A percentile compares a stretch with the other conserved stretches of the same genome.
Conservation (phyloP, 306 rosid genomes). For the Cicer pinnatifidum region DNA sequence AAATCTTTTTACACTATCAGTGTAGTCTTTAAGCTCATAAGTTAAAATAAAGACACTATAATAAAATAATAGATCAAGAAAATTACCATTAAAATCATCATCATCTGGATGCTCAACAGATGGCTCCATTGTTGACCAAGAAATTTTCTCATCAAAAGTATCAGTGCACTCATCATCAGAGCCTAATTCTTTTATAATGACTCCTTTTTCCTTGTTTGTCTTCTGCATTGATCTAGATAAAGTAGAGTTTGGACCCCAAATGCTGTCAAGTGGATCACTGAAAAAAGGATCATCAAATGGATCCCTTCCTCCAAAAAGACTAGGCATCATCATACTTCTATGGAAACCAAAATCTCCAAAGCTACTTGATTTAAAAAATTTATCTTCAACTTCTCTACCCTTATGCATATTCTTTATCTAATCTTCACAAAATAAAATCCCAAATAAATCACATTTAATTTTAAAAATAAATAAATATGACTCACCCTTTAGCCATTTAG, state of each 20-base stretch:
- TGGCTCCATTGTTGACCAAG: conserved; percentile 61
- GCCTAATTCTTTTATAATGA: conserved; percentile 65
- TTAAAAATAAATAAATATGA: background rate
- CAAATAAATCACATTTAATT: background rate
- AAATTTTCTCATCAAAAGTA: conserved; percentile 30
- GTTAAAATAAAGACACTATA: background rate
- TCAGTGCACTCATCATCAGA: conserved; percentile 61
- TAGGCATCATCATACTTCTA: conserved; percentile 53
- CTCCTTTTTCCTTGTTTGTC: conserved; percentile 51
- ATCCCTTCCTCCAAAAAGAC: conserved; percentile 66
- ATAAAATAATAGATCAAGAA: background rate
- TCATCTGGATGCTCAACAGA: conserved; percentile 82
- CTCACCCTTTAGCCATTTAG: background rate
- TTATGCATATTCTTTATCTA: conserved; percentile 56
- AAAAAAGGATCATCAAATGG: conserved; percentile 90
- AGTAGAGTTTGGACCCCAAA: conserved; percentile 43
- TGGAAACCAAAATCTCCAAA: conserved; percentile 50
- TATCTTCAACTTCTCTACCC: conserved; percentile 50
- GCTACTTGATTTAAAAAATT: conserved; percentile 45
- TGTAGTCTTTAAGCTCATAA: background rate
- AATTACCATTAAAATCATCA: conserved; percentile 63
- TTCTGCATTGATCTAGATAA: conserved; percentile 41
- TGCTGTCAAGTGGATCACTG: conserved; percentile 55
- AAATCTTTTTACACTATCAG: too few relatives aligned
- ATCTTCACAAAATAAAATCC: conserved; percentile 17